Conservation (phyloP, 176 grass and related monocot species). For the Tillandsia leiboldiana region DNA sequence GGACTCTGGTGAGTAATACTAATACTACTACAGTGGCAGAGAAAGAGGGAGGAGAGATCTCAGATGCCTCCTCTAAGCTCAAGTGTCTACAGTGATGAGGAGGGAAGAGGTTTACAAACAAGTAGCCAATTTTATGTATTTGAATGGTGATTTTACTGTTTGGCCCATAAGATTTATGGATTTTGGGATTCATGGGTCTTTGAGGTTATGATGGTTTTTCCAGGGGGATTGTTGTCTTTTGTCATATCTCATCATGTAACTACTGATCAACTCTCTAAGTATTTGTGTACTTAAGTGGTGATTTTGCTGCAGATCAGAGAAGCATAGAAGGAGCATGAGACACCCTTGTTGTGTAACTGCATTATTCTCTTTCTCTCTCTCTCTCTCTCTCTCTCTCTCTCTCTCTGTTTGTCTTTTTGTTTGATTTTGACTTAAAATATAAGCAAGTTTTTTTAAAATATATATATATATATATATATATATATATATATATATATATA, state of each 20-base stretch:
- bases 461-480: too few relatives aligned
- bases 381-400: too few relatives aligned
- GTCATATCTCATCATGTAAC: constrained; percentile 4
- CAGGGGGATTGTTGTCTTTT: background rate
- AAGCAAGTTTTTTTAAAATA: too few relatives aligned
- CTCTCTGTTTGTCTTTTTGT: too few relatives aligned
- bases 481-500: too few relatives aligned
- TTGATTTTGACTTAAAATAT: too few relatives aligned
- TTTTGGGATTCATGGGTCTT: background rate
- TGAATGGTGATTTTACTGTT: constrained; percentile 27
- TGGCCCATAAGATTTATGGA: constrained; percentile 6
- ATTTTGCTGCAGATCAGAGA: background rate
- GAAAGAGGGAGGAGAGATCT: constrained; percentile 16
- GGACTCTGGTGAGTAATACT: background rate
- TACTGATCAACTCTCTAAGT: too few relatives aligned
- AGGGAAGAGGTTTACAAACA: background rate
- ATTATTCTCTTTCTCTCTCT: too few relatives aligned
- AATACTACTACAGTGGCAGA: background rate
- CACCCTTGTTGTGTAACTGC: too few relatives aligned
- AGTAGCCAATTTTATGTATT: background rate
- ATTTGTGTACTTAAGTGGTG: constrained; percentile 9
- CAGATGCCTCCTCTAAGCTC: constrained; percentile 9
- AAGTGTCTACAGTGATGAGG: constrained; percentile 8
- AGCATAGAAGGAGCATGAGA: too few relatives aligned
- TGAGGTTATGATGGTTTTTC: background rate